Evolutionary conservation across 345 rosid species (phyloP).

Genomic region (Gossypium australe): DNA sequence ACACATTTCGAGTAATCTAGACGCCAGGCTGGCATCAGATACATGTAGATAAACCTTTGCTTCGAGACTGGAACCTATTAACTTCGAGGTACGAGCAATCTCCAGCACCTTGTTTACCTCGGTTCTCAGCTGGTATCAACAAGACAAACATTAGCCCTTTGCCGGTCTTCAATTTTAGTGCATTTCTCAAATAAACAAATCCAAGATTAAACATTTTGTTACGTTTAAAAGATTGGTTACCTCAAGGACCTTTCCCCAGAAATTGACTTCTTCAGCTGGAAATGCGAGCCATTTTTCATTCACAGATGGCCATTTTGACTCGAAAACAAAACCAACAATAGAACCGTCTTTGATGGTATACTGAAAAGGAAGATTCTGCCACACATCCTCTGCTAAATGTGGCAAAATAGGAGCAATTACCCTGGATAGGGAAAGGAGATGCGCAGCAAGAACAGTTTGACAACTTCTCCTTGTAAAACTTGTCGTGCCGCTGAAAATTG

Average conservation of each 20-base stretch:
- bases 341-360: constrained; percentile 52
- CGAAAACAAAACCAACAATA: constrained; percentile 64
- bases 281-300: constrained; percentile 63
- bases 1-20: constrained; percentile 46
- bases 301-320: constrained; percentile 71
- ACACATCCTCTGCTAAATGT: constrained; percentile 91
- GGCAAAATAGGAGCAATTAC: constrained; percentile 86
- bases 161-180: neutral
- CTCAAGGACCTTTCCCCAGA: constrained; percentile 85
- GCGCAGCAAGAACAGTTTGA: constrained; percentile 91
- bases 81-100: constrained; percentile 70
- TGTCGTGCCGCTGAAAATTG: constrained; percentile 57
- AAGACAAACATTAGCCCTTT: neutral
- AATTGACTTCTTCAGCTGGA: constrained; percentile 56
- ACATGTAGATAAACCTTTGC: constrained; percentile 73
- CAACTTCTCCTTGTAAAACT: constrained; percentile 89
- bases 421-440: constrained; percentile 72
- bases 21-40: constrained; percentile 48
- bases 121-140: constrained; percentile 62
- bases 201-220: neutral
- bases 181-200: neutral
- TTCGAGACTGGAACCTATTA: constrained; percentile 92
- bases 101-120: constrained; percentile 95
- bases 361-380: constrained; percentile 92
- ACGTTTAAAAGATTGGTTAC: constrained; percentile 27